phyloP scores from a whole-genome alignment of 2,329 filamentous ascomycete species.

The Scedosporium aurantiacum region DNA sequence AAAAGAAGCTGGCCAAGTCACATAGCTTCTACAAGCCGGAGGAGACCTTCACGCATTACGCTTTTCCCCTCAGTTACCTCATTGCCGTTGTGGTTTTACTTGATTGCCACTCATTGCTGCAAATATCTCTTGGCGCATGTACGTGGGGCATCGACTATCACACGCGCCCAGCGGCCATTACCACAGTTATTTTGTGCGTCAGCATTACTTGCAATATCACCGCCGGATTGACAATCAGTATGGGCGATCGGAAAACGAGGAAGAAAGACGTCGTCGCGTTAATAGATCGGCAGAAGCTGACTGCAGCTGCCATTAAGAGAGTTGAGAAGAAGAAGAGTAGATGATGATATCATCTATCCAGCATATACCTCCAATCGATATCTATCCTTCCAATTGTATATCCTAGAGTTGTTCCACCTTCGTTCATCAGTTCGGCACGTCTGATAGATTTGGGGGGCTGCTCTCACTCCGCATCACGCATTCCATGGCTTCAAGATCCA shows the following conservation, averaged over 20 bases:
- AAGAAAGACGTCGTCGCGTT: slow-evolving; percentile 79
- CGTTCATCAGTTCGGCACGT: no score
- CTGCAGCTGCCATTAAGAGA: slow-evolving; percentile 42
- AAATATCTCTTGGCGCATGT: slow-evolving; percentile 66
- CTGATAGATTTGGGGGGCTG: no score
- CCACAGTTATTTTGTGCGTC: slow-evolving; percentile 69
- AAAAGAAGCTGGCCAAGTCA: slow-evolving; percentile 67
- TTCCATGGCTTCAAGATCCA: no score
- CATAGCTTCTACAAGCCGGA: slow-evolving; percentile 87
- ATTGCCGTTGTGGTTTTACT: slow-evolving; percentile 69
- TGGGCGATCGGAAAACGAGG: slow-evolving; percentile 64
- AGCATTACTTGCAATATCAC: slow-evolving; percentile 69
- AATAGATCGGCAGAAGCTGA: slow-evolving; percentile 67
- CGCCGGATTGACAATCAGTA: slow-evolving; percentile 63
- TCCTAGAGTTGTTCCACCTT: no score
- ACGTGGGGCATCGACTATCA: slow-evolving; percentile 72
- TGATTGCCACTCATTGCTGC: slow-evolving; percentile 68
- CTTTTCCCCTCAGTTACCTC: slow-evolving; percentile 65
- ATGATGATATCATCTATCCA: slow-evolving; percentile 12
- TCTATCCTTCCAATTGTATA: no score
- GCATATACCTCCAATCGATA: no score
- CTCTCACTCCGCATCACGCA: no score
- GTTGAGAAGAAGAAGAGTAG: slow-evolving; percentile 31
- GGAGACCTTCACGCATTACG: slow-evolving; percentile 70
- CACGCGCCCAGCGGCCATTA: slow-evolving; percentile 58